phyloP scores from a whole-genome alignment of 2,329 filamentous ascomycete genomes.

The Phialemoniopsis sp. region DNA sequence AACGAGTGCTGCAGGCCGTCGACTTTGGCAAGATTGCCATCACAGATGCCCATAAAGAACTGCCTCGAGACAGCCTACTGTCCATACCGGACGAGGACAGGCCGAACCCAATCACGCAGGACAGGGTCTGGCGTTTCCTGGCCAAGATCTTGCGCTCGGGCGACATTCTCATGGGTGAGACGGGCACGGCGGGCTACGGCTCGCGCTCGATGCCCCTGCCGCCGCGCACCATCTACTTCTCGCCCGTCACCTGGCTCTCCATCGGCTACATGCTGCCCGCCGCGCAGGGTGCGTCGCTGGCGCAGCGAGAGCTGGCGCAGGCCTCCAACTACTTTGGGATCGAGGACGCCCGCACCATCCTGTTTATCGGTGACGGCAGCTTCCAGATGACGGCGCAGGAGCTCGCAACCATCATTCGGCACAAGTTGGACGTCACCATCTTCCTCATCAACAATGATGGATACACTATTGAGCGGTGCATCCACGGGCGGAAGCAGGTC shows the following conservation, averaged over 20 bases:
- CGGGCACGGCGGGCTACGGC: slow-evolving; percentile 53
- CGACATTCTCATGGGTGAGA: slow-evolving; percentile 55
- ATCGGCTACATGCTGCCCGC: slow-evolving; percentile 7
- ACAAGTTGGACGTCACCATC: slow-evolving; percentile 71
- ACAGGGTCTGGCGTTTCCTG: slow-evolving; percentile 41
- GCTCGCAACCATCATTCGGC: slow-evolving; percentile 76
- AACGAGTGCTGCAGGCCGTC: slow-evolving; percentile 13
- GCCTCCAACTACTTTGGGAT: slow-evolving; percentile 36
- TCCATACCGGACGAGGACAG: too few species aligned
- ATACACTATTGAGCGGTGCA: slow-evolving; percentile 85
- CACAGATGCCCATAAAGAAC: too few species aligned
- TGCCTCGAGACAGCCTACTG: too few species aligned
- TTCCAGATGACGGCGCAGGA: slow-evolving; percentile 85
- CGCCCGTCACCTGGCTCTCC: slow-evolving; percentile 9
- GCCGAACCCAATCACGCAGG: slow-evolving; percentile 36
- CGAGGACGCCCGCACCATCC: slow-evolving; percentile 51
- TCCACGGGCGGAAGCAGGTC: slow-evolving; percentile 73
- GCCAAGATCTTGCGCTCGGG: slow-evolving; percentile 41
- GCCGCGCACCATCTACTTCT: slow-evolving; percentile 39
- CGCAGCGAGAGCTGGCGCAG: slow-evolving; percentile 35
- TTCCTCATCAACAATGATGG: slow-evolving; percentile 87
- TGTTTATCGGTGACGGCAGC: slow-evolving; percentile 87
- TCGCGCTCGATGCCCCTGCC: slow-evolving; percentile 46
- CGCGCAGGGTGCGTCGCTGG: slow-evolving; percentile 2
- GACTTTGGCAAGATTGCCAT: slow-evolving; percentile 10